Conservation (phyloP, 768 basidiomycete genomes). For the Tricholoma furcatifolium region DNA sequence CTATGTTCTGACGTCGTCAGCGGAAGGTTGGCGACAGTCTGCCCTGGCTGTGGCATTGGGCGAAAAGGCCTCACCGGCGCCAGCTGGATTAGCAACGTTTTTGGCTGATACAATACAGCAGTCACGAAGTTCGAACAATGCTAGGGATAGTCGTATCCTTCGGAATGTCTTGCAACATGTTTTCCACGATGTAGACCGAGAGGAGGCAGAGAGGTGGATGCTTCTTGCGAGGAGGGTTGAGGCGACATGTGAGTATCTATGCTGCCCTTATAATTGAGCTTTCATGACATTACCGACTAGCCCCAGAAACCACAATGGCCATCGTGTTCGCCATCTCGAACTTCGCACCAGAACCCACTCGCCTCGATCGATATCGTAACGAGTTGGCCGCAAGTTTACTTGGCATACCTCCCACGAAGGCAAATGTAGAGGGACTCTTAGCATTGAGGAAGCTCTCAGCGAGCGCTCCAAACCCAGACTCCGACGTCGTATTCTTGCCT, state of each 20-base stretch:
- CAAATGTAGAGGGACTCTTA: conserved; percentile 68
- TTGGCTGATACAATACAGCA: conserved; percentile 28
- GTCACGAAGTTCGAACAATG: conserved; percentile 38
- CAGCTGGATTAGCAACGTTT: conserved; percentile 26
- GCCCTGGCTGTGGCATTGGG: conserved; percentile 35
- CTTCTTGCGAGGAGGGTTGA: conserved; percentile 63
- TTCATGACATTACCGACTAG: conserved; percentile 34
- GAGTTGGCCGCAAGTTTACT: conserved; percentile 83
- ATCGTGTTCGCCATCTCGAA: conserved; percentile 61
- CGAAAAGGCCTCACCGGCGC: conserved; percentile 17
- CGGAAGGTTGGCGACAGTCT: conserved; percentile 49
- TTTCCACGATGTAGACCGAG: conserved; percentile 54
- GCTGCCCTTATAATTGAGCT: background rate
- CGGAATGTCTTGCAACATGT: conserved; percentile 57
- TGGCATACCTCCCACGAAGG: conserved; percentile 59
- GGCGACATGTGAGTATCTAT: conserved; percentile 48
- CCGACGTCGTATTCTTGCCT: conserved; percentile 81
- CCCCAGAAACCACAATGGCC: conserved; percentile 66
- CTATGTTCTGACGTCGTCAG: conserved; percentile 58
- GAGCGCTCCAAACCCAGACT: conserved; percentile 74
- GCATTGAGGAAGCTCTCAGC: conserved; percentile 68
- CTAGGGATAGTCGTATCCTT: conserved; percentile 60
- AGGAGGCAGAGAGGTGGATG: conserved; percentile 80
- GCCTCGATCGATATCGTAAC: conserved; percentile 81
- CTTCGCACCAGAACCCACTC: conserved; percentile 64